Conservation (phyloP, 2,329 filamentous ascomycete species). For the Arthroderma sp. region DNA sequence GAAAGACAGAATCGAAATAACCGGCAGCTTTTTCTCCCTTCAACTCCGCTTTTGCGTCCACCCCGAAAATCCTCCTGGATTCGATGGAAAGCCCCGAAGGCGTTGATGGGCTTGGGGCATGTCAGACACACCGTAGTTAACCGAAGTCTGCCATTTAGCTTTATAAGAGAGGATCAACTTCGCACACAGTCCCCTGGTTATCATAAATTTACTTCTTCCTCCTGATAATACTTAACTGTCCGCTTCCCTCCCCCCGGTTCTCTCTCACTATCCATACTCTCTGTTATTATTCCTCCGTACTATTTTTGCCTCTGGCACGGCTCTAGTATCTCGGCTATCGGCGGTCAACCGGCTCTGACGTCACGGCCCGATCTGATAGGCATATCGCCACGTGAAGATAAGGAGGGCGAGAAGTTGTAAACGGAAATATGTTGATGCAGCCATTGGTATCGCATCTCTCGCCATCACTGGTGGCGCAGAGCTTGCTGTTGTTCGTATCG, state of each 20-base stretch:
- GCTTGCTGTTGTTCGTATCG: constrained; percentile 1
- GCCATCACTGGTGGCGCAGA: constrained; percentile 3
- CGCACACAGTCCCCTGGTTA: too few species aligned
- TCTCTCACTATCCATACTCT: not conserved
- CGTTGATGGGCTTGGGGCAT: too few species aligned
- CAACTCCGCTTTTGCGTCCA: too few species aligned
- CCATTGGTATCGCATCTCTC: constrained; percentile 7
- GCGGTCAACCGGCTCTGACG: constrained; percentile 5
- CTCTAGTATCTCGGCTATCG: constrained; percentile 2
- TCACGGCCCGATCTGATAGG: constrained; percentile 1
- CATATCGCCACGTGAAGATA: constrained; percentile 3
- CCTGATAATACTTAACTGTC: too few species aligned
- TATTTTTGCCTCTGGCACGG: not conserved
- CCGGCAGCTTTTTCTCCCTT: too few species aligned
- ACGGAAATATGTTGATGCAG: constrained; percentile 7
- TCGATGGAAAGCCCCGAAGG: too few species aligned
- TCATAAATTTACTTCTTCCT: too few species aligned
- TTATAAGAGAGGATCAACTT: too few species aligned
- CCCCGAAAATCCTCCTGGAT: too few species aligned
- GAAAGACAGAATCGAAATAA: too few species aligned
- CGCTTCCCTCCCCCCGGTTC: not conserved
- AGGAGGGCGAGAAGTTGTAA: not conserved
- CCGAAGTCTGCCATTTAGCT: too few species aligned
- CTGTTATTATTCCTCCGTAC: not conserved
- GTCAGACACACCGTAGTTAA: too few species aligned